These are phyloP conservation scores for Solanum hybrid DNA, from an alignment of 305 asterid genomes.

Conservation along the genomic window DNA sequence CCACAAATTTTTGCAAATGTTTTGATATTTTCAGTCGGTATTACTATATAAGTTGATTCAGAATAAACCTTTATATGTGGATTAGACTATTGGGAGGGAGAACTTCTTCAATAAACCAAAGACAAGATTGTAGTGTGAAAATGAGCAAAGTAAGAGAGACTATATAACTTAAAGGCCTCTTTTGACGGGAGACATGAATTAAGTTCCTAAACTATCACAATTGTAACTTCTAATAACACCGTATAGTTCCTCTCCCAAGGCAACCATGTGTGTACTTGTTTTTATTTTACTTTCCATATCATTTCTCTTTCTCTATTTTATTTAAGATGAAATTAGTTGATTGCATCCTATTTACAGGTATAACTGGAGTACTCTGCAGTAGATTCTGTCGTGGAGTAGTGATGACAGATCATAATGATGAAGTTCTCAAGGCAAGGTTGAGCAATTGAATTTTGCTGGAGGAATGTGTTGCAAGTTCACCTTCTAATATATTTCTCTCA, in stretches of 20 bases:
- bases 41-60: neutral
- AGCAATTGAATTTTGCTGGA: constrained; percentile 15
- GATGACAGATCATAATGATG: constrained; percentile 85
- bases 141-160: neutral
- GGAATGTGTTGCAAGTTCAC: constrained; percentile 7
- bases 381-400: constrained; percentile 69
- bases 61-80: neutral
- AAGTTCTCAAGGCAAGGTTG: constrained; percentile 89
- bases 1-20: neutral
- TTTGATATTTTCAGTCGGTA: neutral
- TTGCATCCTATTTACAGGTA: constrained; percentile 40
- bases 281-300: neutral
- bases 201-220: neutral
- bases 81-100: neutral
- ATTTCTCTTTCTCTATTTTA: neutral
- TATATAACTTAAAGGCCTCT: neutral
- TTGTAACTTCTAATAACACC: neutral
- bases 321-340: constrained; percentile 2
- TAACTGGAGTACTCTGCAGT: constrained; percentile 84
- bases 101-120: neutral
- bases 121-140: neutral
- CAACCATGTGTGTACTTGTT: neutral
- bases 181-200: neutral
- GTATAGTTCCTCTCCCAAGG: neutral
- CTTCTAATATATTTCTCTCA: constrained; percentile 14